phyloP scores from a whole-genome alignment of 2,329 filamentous ascomycete species.

The Phialemoniopsis sp. region DNA sequence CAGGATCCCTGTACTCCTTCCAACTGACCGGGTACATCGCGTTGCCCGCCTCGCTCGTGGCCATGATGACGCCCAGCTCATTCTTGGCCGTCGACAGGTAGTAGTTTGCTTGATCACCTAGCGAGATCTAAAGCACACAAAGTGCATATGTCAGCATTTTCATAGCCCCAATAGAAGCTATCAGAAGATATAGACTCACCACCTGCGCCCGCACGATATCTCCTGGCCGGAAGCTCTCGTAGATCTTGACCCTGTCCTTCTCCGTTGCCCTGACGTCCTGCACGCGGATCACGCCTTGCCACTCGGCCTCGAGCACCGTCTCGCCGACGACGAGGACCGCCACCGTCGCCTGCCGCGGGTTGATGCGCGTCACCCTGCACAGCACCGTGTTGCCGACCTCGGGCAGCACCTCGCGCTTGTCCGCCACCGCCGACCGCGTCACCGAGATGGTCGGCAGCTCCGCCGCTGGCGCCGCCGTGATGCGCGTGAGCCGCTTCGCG shows the following conservation, averaged over 20 bases:
- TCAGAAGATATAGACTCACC: slow-evolving; percentile 40
- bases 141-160: slow-evolving; percentile 1
- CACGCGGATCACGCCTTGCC: slow-evolving; percentile 78
- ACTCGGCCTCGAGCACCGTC: slow-evolving; percentile 70
- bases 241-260: slow-evolving; percentile 89
- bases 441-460: slow-evolving; percentile 53
- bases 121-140: slow-evolving; percentile 57
- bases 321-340: slow-evolving; percentile 80
- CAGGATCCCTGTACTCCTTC: slow-evolving; percentile 87
- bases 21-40: slow-evolving; percentile 91
- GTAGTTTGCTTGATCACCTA: slow-evolving; percentile 93
- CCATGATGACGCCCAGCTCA: slow-evolving; percentile 90
- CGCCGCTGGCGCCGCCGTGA: slow-evolving; percentile 32
- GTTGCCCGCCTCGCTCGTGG: slow-evolving; percentile 80
- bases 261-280: slow-evolving; percentile 95
- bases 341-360: slow-evolving; percentile 78
- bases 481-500: slow-evolving; percentile 56
- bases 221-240: slow-evolving; percentile 86
- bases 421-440: slow-evolving; percentile 32
- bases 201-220: slow-evolving; percentile 87
- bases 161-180: not conserved
- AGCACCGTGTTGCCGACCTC: slow-evolving; percentile 78
- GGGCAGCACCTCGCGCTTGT: slow-evolving; percentile 71
- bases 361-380: slow-evolving; percentile 79
- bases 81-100: slow-evolving; percentile 92